These are phyloP conservation scores for Starmerella sp. DNA, from an alignment of 805 yeast species.

Conservation along the genomic window DNA sequence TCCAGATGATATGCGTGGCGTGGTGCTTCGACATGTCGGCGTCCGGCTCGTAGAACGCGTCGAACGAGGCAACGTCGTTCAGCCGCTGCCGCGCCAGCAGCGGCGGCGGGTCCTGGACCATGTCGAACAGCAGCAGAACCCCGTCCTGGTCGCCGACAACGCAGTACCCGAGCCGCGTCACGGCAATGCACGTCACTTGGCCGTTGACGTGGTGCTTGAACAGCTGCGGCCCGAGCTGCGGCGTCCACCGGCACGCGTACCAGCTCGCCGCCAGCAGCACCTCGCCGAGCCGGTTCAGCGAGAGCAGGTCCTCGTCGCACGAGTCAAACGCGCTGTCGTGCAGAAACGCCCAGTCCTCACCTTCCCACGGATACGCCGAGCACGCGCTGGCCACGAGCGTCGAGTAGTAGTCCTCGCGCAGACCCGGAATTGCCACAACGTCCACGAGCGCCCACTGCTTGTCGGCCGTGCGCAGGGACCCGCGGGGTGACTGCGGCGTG, in stretches of 20 bases:
- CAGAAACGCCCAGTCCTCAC: not conserved
- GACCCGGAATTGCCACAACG: not conserved
- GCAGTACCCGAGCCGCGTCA: not conserved
- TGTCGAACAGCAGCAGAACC: not conserved
- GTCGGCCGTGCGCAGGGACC: too few relatives aligned
- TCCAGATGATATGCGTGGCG: not conserved
- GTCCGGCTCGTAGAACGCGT: not conserved
- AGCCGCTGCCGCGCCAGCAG: not conserved
- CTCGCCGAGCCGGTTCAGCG: slow-evolving; percentile 1
- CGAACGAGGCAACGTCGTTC: not conserved
- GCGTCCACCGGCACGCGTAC: not conserved
- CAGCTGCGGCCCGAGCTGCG: not conserved
- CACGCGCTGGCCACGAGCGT: slow-evolving; percentile 8
- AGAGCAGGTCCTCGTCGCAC: not conserved
- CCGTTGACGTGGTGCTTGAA: not conserved
- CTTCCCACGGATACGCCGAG: not conserved
- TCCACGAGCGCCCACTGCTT: not conserved
- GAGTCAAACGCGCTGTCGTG: not conserved
- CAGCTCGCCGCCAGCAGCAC: not conserved
- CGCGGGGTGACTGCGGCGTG: not conserved
- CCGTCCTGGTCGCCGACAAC: not conserved
- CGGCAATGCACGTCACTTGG: not conserved
- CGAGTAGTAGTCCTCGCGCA: slow-evolving; percentile 12
- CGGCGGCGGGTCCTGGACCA: not conserved
- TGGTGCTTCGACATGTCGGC: not conserved